Base-by-base conservation (phyloP, 208 protist species). In the Trypanosoma melophagium region DNA sequence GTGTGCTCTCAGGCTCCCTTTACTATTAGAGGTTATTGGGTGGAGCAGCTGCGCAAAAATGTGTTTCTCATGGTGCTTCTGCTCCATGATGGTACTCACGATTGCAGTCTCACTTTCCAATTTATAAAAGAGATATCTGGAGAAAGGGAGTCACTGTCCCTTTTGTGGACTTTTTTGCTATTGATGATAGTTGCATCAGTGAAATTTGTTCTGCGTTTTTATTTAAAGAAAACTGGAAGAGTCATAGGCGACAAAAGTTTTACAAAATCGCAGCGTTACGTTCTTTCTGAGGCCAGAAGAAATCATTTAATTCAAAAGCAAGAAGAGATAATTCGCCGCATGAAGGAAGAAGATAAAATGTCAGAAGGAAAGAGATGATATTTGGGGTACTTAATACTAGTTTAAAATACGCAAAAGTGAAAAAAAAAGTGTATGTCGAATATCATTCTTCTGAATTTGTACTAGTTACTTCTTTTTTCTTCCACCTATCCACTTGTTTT, bases 321-420 rank as follows among this genome's bases (percentile, higher is more conserved):
- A 74, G 71, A 56, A 3, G 75, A 83, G 12, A 84, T 90, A 50
- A 87, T 94, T 58, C 62, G 60, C 24, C 51, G 75, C 52, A 94
- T 94, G 88, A 90, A 88, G 53, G 67, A 76, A 44, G 71, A 90
- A 52, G 83, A 89, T 74, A 64, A 54, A 35, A 31, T 16, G 24
- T 40, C n/a, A 14, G 45, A 79, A 64, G 9, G 12, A 52, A 3
- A 19, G 14, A n/a, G 4, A 7, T 41, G 10, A 40, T 57, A 57
- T 55, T 1, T n/a, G 1, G 3, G 2, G 19, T 62, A 7, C 21
- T 35, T 35, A 35, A 35, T 35, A 35, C 28, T 35, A 35, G 28
- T 35, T 35, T 35, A 35, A 35, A 1, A 35, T 7, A 35, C 1
- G 5, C 1, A 7, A 35, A 35, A 35, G 5, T 7, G 1, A 35